Conservation (phyloP, 1,139 yeast species). For the Kodamaea ohmeri region DNA sequence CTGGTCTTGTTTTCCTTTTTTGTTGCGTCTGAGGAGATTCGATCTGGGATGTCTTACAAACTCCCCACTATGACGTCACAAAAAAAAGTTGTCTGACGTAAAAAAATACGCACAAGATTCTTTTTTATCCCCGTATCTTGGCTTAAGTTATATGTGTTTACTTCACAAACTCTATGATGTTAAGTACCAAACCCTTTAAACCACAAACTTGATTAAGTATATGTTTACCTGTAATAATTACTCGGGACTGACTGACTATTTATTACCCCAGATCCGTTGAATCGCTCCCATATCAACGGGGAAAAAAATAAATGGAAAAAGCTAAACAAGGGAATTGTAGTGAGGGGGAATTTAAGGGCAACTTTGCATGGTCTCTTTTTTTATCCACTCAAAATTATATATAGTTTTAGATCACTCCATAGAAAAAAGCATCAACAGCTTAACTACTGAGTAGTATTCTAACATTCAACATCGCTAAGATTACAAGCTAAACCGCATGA, state of each 20-base stretch:
- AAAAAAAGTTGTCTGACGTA: not conserved
- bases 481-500: no score
- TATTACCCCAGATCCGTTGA: slow-evolving; percentile 1
- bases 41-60: not conserved
- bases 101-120: slow-evolving; percentile 1
- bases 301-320: slow-evolving; percentile 3
- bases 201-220: no score
- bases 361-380: not conserved
- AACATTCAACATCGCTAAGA: no score
- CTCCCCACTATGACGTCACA: not conserved
- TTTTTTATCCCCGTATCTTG: no score
- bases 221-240: no score
- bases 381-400: not conserved
- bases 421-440: not conserved
- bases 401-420: slow-evolving; percentile 3
- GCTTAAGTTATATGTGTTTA: no score
- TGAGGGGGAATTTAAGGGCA: slow-evolving; percentile 8
- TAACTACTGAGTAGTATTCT: not conserved
- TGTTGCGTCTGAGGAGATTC: not conserved
- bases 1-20: not conserved
- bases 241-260: not conserved
- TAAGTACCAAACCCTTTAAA: no score
- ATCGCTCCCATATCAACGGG: not conserved
- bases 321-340: not conserved
- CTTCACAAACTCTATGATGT: no score